Base-by-base conservation (phyloP, 1,284 basidiomycete species). In the Pseudozyma thailandica region DNA sequence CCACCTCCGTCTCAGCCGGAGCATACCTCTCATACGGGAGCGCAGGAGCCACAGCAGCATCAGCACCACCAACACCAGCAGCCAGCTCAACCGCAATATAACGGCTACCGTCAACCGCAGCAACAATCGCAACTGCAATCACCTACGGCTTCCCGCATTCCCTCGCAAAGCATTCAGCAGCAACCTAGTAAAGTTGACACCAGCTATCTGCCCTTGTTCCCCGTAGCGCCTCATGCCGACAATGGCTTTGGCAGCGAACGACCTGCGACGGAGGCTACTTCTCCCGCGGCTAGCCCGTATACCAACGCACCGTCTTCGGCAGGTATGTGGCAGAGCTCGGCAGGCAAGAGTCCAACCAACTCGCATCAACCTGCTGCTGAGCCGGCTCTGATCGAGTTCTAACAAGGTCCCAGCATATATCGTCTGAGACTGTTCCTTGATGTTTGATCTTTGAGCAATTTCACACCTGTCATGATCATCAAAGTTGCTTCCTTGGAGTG, bases 341-440 rank as follows among this genome's bases (percentile, higher is more conserved):
- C 63, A 6, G 54, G 48, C 56, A 68, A 59, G 48, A 56, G 63
- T 28, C 43, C 43, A 16, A 43, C 41, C 4, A 43, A n/a, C 7
- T 28, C 44, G 10, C 47, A 56, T 15, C 42, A 54, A n/a, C 33
- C 52, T 0, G 61, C 52, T 21, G 30, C 50, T 21, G 71, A 73
- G 50, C 46, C 62, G 39, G 64, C 65, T n/a, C 46, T 73, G 65
- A 73, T 73, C 41, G 60, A 73, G 50, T 65, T 73, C 54, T 73
- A 26, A 35, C 8, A n/a, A 35, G 13, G 33, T 16, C 6, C 5
- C 8, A 7, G n/a, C 13, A 16, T 35, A 16, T 7, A 8, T 31
- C 30, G 30, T 31, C n/a, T n/a, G n/a, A n/a, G n/a, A n/a, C n/a
- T n/a, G n/a, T n/a, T n/a, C n/a, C n/a, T n/a, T n/a, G n/a, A n/a